Conservation (phyloP, 345 rosid species). For the Litchi chinensis region DNA sequence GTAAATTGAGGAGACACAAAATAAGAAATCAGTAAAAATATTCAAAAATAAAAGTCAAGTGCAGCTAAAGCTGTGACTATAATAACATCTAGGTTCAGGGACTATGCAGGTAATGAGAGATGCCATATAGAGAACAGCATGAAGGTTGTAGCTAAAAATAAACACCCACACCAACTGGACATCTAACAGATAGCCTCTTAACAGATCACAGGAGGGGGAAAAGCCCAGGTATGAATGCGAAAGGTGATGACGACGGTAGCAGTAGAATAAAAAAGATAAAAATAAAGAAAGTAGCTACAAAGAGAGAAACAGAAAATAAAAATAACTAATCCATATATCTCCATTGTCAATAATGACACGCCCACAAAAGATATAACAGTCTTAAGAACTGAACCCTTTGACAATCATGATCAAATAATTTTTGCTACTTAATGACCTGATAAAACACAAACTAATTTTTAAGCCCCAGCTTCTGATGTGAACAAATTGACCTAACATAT, state of each 20-base stretch:
- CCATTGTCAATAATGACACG: background rate
- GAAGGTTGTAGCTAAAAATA: background rate
- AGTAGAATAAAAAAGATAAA: constrained; percentile 6
- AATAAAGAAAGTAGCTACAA: background rate
- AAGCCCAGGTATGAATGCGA: constrained; percentile 5
- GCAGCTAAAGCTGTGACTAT: background rate
- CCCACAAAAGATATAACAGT: background rate
- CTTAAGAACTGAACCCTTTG: background rate
- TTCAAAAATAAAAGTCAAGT: background rate
- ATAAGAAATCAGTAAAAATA: background rate
- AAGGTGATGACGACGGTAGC: background rate
- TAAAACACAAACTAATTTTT: background rate
- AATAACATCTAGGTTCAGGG: background rate
- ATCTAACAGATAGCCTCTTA: background rate
- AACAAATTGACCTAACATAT: background rate
- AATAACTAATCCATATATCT: background rate
- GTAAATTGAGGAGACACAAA: background rate
- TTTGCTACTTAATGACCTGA: background rate
- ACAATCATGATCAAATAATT: background rate
- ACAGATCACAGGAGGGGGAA: background rate
- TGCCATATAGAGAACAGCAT: background rate
- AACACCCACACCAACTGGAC: background rate
- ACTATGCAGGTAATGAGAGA: background rate
- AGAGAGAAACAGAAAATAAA: constrained; percentile 5
- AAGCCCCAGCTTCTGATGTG: background rate